Base-by-base conservation (phyloP, 306 rosid genomes). In the Corylus avellana region DNA sequence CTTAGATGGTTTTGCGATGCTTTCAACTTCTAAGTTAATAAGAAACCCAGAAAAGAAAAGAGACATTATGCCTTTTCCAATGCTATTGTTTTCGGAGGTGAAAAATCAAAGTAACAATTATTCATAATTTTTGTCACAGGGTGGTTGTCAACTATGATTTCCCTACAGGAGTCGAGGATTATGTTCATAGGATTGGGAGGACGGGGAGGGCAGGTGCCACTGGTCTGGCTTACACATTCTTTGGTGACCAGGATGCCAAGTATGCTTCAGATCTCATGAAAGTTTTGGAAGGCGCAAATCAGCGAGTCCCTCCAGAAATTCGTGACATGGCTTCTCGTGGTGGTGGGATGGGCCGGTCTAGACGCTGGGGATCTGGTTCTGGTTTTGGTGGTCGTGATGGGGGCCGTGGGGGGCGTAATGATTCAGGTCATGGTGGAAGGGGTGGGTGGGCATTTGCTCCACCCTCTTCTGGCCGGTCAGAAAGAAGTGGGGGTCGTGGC, bases 121-220 rank as follows among this genome's bases (percentile, higher is more conserved):
- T 0, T 70, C 49, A 4, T 75, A 47, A n/a, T 77, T 37, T 80
- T 51, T 71, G 54, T 83, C 67, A 59, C 88, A 96, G 99, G 91
- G 98, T 93, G 78, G 99, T 93, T 81, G 82, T 96, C 86, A 96
- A 96, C 79, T 96, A 89, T 64, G 99, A 96, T 85, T 96, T 96
- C 82, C 99, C 99, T 53, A 89, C 93, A n/a, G 99, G 99, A 69
- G 99, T 96, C 69, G 99, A 96, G 89, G 99, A 96, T 80, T 96
- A 96, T 90, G 99, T 96, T 55, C 98, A 96, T 79, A 96, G 99
- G 89, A 96, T 96, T 85, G 99, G 99, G 79, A 92, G 99, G 81
- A 96, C 99, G 16, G 99, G 99, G 74, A 91, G 99, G 82, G 99
- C 99, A 58, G 99, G 99, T 63, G 99, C 99, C 72, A 93, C 96